A percentile compares a stretch with the other conserved stretches of the same genome.
These are phyloP conservation scores for Trypanosoma rangeli DNA, from an alignment of 208 protist species.

Conservation along the genomic window DNA sequence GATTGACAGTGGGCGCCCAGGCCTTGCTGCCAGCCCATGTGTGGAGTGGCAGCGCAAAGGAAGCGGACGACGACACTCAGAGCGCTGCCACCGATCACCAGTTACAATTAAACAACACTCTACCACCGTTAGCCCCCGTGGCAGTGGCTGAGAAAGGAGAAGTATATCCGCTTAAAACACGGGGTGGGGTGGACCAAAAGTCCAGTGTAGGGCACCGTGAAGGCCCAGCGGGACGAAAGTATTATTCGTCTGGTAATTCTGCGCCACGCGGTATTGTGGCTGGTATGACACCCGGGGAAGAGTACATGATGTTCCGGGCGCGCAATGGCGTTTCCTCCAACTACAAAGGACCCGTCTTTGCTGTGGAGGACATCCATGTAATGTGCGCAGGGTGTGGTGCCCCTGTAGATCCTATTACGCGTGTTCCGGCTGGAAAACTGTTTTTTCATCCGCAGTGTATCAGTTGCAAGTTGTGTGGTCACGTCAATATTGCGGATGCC, in stretches of 20 bases:
- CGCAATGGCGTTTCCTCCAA: constrained; percentile 43
- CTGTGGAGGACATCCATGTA: constrained; percentile 71
- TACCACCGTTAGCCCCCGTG: not conserved
- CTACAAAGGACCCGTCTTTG: constrained; percentile 70
- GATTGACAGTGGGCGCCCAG: not conserved
- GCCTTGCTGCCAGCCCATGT: not conserved
- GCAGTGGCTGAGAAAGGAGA: not conserved
- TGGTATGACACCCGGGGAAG: constrained; percentile 54
- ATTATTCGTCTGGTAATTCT: not conserved
- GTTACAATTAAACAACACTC: not conserved
- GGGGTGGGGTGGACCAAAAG: not conserved
- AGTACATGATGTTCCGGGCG: constrained; percentile 49
- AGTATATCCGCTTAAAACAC: not conserved
- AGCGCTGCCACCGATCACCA: not conserved
- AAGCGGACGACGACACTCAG: not conserved
- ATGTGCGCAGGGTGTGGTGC: constrained; percentile 57
- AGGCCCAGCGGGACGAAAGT: not conserved
- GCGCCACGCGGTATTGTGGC: constrained; percentile 39
- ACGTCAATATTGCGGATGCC: constrained; percentile 39
- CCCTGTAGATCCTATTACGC: constrained; percentile 73
- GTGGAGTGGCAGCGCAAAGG: not conserved
- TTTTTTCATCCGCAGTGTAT: constrained; percentile 79
- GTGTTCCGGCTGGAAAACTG: constrained; percentile 70
- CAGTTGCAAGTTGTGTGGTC: constrained; percentile 61
- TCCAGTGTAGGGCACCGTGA: not conserved